Conservation (phyloP, 495 filamentous ascomycete species). For the Penicillium silybi region DNA sequence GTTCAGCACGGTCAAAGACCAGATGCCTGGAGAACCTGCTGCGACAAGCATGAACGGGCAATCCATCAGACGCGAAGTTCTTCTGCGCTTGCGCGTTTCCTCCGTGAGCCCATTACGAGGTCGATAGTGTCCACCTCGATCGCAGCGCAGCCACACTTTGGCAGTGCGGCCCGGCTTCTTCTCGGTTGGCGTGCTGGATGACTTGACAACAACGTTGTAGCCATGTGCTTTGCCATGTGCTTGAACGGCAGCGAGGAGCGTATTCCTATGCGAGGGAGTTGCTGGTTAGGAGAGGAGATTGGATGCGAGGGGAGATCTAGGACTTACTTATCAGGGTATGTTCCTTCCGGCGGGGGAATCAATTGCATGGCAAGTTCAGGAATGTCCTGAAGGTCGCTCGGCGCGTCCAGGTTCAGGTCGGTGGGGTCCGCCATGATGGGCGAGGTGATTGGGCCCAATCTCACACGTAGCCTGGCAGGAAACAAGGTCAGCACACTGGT, state of each 20-base stretch:
- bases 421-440: constrained; percentile 39
- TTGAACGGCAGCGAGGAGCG: constrained; percentile 42
- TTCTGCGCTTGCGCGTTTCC: constrained; percentile 44
- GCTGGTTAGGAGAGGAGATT: neutral
- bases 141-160: constrained; percentile 48
- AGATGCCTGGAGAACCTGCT: constrained; percentile 43
- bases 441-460: constrained; percentile 11
- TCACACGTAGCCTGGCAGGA: constrained; percentile 2
- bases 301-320: neutral
- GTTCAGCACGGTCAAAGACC: constrained; percentile 43
- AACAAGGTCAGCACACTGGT: constrained; percentile 9
- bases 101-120: constrained; percentile 48
- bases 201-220: constrained; percentile 48
- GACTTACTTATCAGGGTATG: constrained; percentile 45
- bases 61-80: constrained; percentile 46
- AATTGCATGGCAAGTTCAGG: constrained; percentile 44
- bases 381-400: constrained; percentile 48
- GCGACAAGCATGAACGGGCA: constrained; percentile 48
- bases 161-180: constrained; percentile 47
- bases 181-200: constrained; percentile 44
- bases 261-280: constrained; percentile 18
- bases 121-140: constrained; percentile 49
- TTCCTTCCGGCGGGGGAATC: constrained; percentile 40
- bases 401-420: constrained; percentile 45
- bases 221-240: constrained; percentile 43